Evolutionary conservation across 2,329 filamentous ascomycete genomes (phyloP), one percentile per base, ranked within the genome.

Genomic region (Akanthomyces muscarius): DNA sequence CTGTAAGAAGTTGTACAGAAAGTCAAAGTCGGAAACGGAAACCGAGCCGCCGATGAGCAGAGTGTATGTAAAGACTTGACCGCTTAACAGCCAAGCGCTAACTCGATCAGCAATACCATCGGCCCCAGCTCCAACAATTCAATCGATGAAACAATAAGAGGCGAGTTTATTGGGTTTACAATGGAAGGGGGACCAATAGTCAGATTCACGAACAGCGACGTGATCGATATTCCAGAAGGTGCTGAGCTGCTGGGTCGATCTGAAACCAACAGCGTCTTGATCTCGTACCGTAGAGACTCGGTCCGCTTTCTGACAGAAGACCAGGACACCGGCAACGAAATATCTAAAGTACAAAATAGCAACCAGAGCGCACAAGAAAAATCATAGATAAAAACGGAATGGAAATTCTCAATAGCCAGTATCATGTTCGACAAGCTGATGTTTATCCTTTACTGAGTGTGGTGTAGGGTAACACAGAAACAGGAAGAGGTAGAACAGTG

Each of bases 111-210:
- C 62, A 77, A 78, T 69, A 78, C 76, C 3, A 75, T 78, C 51
- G 71, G 70, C 54, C 73, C 65, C 57, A 67, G 71, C 53, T 68
- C 67, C 13, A 72, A 76, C 33, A 73, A 76, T 11, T 74, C 74
- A 4, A 68, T 71, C 3, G 71, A 74, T 33, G 71, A 71, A 7
- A 72, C 73, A 1, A 66, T 70, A 28, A 69, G 71, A 6, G 75
- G 68, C 51, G 70, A 76, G 30, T 74, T 81, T 4, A 71, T 82
- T 50, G 80, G 80, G 45, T 78, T 80, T 66, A 79, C 78, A 1
- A 71, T 79, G 11, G 73, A 77, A 5, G 80, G 80, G 16, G 77
- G 77, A 3, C 79, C 79, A 3, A 81, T 82, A 57, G 68, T 82
- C n/a, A 75, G 75, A 21, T 79, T 81, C 63, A 71, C 68, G 42